phyloP scores from a whole-genome alignment of 805 yeast genomes.

The Zygotorulaspora florentina region DNA sequence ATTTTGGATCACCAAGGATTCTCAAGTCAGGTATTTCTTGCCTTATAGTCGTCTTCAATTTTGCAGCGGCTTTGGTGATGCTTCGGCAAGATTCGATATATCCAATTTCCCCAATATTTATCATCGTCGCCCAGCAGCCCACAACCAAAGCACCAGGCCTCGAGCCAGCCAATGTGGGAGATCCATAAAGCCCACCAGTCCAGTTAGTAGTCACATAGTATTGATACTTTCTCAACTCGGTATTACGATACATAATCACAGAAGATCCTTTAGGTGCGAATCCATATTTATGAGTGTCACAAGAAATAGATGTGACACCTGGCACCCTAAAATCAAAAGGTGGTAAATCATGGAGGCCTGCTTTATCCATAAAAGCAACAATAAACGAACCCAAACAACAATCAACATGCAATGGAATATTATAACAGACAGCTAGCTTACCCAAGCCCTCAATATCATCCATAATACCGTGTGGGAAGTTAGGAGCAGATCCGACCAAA shows the following conservation, averaged over 20 bases:
- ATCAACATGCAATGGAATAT: constrained; percentile 91
- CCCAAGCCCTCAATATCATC: constrained; percentile 81
- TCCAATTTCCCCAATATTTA: constrained; percentile 80
- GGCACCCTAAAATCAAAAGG: constrained; percentile 80
- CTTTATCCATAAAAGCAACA: constrained; percentile 68
- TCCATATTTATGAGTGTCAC: constrained; percentile 98
- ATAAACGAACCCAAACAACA: constrained; percentile 94
- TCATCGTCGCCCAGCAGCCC: constrained; percentile 97
- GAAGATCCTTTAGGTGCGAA: constrained; percentile 98
- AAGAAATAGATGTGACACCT: constrained; percentile 96
- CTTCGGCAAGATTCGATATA: constrained; percentile 61
- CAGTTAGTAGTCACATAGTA: constrained; percentile 80
- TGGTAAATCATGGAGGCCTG: constrained; percentile 45
- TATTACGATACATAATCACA: constrained; percentile 78
- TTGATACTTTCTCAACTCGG: constrained; percentile 68
- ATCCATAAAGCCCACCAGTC: constrained; percentile 94
- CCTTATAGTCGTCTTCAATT: constrained; percentile 46
- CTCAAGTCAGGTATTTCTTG: constrained; percentile 53
- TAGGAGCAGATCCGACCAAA: constrained; percentile 91
- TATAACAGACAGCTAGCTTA: constrained; percentile 50
- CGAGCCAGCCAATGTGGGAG: constrained; percentile 95
- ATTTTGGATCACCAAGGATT: constrained; percentile 80
- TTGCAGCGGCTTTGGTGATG: constrained; percentile 62
- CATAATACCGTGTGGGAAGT: constrained; percentile 93
- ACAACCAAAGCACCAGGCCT: constrained; percentile 96